Percentiles rank a stretch among this genome's conserved stretches.
phyloP scores from a whole-genome alignment of 352 stramenopile genomes.

The Pythium insidiosum region DNA sequence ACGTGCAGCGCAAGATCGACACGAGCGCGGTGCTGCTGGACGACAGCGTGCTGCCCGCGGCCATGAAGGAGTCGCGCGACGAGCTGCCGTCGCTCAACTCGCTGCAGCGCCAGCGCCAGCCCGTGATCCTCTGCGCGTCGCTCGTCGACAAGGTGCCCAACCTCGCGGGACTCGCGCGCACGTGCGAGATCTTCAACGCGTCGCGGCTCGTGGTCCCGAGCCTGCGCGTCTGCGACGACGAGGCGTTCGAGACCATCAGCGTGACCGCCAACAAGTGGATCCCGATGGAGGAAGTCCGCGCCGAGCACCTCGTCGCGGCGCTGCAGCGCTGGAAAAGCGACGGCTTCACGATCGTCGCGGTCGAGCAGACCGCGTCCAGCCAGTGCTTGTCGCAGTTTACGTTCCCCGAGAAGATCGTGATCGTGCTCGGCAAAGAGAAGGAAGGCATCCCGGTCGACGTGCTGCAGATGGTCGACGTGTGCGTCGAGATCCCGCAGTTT shows the following conservation, averaged over 20 bases:
- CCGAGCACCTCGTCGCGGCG: constrained; percentile 21
- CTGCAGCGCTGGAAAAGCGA: constrained; percentile 68
- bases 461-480: constrained; percentile 92
- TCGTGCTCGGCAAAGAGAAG: constrained; percentile 96
- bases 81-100: constrained; percentile 27
- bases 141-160: constrained; percentile 96
- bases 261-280: constrained; percentile 95
- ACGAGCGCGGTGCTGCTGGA: constrained; percentile 50
- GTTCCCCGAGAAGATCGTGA: constrained; percentile 88
- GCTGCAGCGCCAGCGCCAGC: constrained; percentile 41
- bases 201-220: constrained; percentile 88
- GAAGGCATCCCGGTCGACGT: constrained; percentile 94
- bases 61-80: constrained; percentile 31
- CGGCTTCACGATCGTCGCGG: constrained; percentile 89
- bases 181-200: constrained; percentile 93
- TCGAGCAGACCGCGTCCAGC: constrained; percentile 93
- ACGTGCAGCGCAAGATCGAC: constrained; percentile 79
- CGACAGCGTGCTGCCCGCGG: constrained; percentile 42
- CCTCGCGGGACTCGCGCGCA: constrained; percentile 89
- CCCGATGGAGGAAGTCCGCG: constrained; percentile 86
- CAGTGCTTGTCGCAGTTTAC: constrained; percentile 70
- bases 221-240: constrained; percentile 75
- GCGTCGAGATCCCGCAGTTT: constrained; percentile 97
- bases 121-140: constrained; percentile 71
- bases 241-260: constrained; percentile 87